Evolutionary conservation across 345 rosid genomes (phyloP), one percentile per base, ranked within the genome.

Genomic region (Carallia pectinifolia): DNA sequence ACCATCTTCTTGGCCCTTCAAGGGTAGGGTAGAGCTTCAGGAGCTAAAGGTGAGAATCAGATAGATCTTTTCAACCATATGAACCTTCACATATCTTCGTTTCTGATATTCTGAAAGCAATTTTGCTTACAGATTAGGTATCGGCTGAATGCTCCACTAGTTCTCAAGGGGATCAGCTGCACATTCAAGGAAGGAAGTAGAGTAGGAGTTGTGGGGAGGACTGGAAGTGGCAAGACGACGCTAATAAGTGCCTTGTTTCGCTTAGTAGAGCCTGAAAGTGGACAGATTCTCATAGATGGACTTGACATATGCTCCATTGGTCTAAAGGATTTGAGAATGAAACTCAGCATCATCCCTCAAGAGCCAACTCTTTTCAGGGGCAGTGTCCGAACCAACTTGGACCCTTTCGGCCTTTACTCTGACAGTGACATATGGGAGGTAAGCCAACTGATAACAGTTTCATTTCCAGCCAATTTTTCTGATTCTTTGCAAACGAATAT

Each of bases 271-370:
- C 90, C 96, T 48, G 84, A 84, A 72, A 76, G 88, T 61, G 97
- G 98, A 16, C 76, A 64, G 62, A 88, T 93, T 61, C 77, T 81
- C 54, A 85, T 93, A 12, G 97, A 91, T 74, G 90, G 86, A 61
- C 77, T 91, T 66, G 91, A 94, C 81, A 87, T 94, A 31, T 76
- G 95, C 68, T 74, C 81, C 0, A 87, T 94, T 6, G 98, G 98
- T 29, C 74, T 94, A 4, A 91, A 88, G 74, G 98, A 91, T 76
- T 66, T 94, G 73, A 89, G 98, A 62, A 79, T 80, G 85, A 94
- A 88, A 79, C 90, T 94, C n/a, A 87, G 98, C 79, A 91, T 91
- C 76, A 91, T 94, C 74, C 98, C 98, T 77, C 98, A 94, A 76
- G 98, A 94, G 10, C 91, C 98, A 68, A 86, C 96, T 65, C 93